phyloP scores from a whole-genome alignment of 2,329 filamentous ascomycete species.

The Furcasterigmium furcatum region DNA sequence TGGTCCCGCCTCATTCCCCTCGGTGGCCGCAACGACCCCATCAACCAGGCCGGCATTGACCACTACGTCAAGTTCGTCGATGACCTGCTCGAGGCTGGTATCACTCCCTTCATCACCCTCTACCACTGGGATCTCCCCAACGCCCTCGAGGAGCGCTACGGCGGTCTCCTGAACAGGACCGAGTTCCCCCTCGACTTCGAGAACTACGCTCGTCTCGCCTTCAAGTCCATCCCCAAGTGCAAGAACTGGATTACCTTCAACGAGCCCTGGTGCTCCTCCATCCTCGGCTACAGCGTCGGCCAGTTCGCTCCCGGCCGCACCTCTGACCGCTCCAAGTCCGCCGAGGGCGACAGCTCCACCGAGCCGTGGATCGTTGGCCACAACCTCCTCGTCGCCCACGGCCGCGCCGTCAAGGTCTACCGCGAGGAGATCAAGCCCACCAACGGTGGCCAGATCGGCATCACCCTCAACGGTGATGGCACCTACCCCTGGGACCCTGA shows the following conservation, averaged over 20 bases:
- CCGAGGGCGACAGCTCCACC: constrained; percentile 68
- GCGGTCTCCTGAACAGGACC: constrained; percentile 73
- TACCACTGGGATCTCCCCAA: constrained; percentile 89
- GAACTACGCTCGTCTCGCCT: constrained; percentile 73
- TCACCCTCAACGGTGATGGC: constrained; percentile 84
- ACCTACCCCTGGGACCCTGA: constrained; percentile 79
- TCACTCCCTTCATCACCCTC: constrained; percentile 77
- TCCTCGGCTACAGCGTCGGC: constrained; percentile 76
- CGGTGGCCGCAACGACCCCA: constrained; percentile 76
- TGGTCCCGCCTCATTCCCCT: constrained; percentile 84
- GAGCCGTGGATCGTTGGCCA: constrained; percentile 85
- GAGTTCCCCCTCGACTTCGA: constrained; percentile 83
- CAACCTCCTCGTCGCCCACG: constrained; percentile 77
- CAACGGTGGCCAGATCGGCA: constrained; percentile 75
- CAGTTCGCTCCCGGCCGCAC: constrained; percentile 80
- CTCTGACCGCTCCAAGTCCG: constrained; percentile 68
- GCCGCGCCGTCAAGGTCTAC: constrained; percentile 76
- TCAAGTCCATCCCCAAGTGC: constrained; percentile 70
- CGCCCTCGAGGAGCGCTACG: constrained; percentile 74
- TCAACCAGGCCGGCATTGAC: constrained; percentile 75
- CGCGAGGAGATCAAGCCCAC: constrained; percentile 75
- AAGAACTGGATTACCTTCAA: constrained; percentile 92
- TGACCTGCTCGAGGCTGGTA: constrained; percentile 71
- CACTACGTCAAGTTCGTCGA: constrained; percentile 80
- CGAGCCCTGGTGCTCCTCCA: constrained; percentile 82